Evolutionary conservation across 1,139 yeast genomes (phyloP), one percentile per base, ranked within the genome.

Genomic region (Taphrina betulina): DNA sequence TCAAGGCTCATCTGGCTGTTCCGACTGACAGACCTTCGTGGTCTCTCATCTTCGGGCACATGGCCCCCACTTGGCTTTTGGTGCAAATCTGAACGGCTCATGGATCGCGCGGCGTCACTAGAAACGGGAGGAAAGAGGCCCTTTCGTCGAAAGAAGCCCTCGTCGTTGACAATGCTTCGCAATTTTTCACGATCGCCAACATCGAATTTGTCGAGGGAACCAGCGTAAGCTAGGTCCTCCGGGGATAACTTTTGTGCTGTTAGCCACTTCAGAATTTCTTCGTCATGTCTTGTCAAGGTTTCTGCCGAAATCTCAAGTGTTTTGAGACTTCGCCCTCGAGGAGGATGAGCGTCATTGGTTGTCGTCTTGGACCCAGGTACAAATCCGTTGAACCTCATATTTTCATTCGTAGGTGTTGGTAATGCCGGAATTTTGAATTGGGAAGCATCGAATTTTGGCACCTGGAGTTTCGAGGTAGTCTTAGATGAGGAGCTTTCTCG

Each of bases 401-500:
- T n/a, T n/a, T n/a, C n/a, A n/a, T n/a, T n/a, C 14, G 31, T 23
- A 14, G 57, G 57, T n/a, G 51, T 42, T 2, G 51, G 50, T n/a
- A 52, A 37, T 4, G 41, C 23, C 17, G 51, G 51, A 3, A 52
- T 43, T 22, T 43, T 52, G 31, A 42, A 44, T 10, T 28, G 41
- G 19, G 43, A 17, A 8, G 44, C 33, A 26, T 42, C 31, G 29
- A 52, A 52, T 14, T 38, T 45, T 12, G 50, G 35, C 35, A 52
- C 43, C 28, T 36, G 43, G 16, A 41, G 29, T 3, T 34, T 36
- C 16, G 42, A 38, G 7, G 17, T 29, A 8, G 24, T 33, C n/a
- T 24, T 20, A 16, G 10, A 28, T 14, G 37, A 14, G 4, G 20
- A 31, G 2, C 17, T 29, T n/a, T 35, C 34, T 46, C 43, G 43